Conservation (phyloP, 371 early-diverging fungal genomes). For the Mortierella sp. region DNA sequence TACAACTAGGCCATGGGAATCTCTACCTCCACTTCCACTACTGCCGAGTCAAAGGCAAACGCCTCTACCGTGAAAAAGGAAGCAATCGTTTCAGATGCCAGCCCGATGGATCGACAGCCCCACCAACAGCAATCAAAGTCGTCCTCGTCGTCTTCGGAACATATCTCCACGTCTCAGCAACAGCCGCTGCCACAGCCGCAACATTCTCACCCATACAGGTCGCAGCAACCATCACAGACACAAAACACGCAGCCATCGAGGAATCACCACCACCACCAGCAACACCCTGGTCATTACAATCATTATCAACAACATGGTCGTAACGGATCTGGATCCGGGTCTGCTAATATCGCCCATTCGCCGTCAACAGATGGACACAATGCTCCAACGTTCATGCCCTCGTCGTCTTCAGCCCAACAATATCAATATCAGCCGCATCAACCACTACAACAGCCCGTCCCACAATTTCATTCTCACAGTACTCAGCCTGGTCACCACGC, state of each 20-base stretch:
- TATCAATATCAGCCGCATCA: not conserved
- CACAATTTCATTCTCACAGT: not conserved
- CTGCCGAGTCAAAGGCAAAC: not conserved
- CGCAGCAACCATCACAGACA: constrained; percentile 7
- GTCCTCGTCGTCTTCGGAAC: constrained; percentile 15
- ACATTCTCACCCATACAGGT: not conserved
- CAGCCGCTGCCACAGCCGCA: not conserved
- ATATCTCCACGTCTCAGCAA: not conserved
- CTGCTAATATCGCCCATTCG: not conserved
- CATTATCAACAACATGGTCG: constrained; percentile 2
- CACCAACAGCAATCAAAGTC: constrained; percentile 24
- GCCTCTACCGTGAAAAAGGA: not conserved
- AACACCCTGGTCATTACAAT: not conserved
- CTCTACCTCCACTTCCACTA: not conserved
- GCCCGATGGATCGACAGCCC: constrained; percentile 1
- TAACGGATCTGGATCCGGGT: not conserved
- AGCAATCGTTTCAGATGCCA: not conserved
- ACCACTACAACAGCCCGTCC: constrained; percentile 1
- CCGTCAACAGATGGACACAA: not conserved
- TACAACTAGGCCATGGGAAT: constrained; percentile 1
- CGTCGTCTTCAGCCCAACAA: not conserved
- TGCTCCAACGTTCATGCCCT: not conserved
- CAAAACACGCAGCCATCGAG: constrained; percentile 14
- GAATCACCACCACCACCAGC: constrained; percentile 14
- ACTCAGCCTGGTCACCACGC: not conserved